phyloP scores from a whole-genome alignment of 2,329 filamentous ascomycete genomes.

The Whalleya microplaca region DNA sequence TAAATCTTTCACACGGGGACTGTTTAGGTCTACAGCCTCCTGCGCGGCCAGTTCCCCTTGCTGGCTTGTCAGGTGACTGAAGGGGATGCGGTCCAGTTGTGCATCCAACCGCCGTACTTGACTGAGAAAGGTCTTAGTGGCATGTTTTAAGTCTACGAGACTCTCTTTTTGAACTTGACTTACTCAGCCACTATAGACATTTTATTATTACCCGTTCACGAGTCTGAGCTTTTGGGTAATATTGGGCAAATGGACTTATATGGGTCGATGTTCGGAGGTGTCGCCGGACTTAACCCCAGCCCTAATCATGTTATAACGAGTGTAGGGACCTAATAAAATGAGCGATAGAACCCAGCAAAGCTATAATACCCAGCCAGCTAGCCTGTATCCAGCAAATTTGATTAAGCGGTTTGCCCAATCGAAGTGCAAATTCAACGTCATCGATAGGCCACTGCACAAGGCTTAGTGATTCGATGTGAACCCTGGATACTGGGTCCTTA shows the following conservation, averaged over 20 bases:
- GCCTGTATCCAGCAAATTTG: neutral
- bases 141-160: conserved; percentile 4
- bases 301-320: conserved; percentile 27
- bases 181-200: conserved; percentile 56
- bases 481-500: conserved; percentile 6
- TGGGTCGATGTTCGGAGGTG: conserved; percentile 25
- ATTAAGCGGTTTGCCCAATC: neutral
- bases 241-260: conserved; percentile 10
- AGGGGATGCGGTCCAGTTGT: conserved; percentile 66
- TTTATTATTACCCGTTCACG: conserved; percentile 19
- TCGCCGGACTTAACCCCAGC: conserved; percentile 23
- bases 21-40: conserved; percentile 49
- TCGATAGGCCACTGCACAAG: conserved; percentile 3
- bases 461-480: conserved; percentile 17
- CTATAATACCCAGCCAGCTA: too few relatives aligned
- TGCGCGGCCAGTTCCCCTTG: conserved; percentile 40
- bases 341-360: neutral
- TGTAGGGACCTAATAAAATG: neutral
- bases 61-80: conserved; percentile 49
- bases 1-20: conserved; percentile 62
- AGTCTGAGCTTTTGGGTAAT: conserved; percentile 6
- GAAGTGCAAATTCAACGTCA: neutral
- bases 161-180: conserved; percentile 30
- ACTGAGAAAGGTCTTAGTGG: conserved; percentile 39
- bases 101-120: conserved; percentile 67